Evolutionary conservation across 768 basidiomycete genomes (phyloP), one percentile per base, ranked within the genome.

Genomic region (Mycena belliarum): DNA sequence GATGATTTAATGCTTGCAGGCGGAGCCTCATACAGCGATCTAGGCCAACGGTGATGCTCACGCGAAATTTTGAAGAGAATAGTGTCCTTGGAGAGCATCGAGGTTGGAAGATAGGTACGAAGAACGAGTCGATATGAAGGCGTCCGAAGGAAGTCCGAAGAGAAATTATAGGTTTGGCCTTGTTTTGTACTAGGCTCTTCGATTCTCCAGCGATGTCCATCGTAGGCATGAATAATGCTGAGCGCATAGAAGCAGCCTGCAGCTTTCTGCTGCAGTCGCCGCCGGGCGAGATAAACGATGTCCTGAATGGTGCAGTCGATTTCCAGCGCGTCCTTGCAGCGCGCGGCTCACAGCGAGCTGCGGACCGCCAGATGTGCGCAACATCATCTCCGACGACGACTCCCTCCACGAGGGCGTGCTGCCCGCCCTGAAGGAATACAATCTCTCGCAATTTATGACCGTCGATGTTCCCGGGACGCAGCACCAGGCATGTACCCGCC

Each of bases 241-340:
- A 88, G 67, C 84, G 87, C 26, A 84, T 92, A 44, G 76, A 84
- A 66, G 81, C 82, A 9, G 95, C 89, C 23, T 86, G 90, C 24
- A 79, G 79, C 29, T 91, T 97, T 66, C 77, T 98, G 28, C 79
- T 92, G 0, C 95, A 97, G 70, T 87, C 93, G 1, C 95, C 95
- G 24, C 95, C 95, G 1, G 95, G 95, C 43, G 91, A 98, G 77
- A 94, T 98, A 63, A 97, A 96, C 72, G 95, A 98, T 75, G 95
- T 97, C 18, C 78, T 98, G 52, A 92, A 92, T 66, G 94, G 93
- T 92, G 58, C 61, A 73, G 52, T 43, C 43, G n/a, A 46, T 59
- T 42, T 42, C 37, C 24, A 37, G 54, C 47, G 55, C 62, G 44
- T 38, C 42, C 52, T 29, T 47, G 53, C 49, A 4, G 8, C 40